A percentile compares a stretch with the other conserved stretches of the same genome.
Evolutionary conservation across 768 basidiomycete genomes (phyloP).

Genomic region (Russula compacta): DNA sequence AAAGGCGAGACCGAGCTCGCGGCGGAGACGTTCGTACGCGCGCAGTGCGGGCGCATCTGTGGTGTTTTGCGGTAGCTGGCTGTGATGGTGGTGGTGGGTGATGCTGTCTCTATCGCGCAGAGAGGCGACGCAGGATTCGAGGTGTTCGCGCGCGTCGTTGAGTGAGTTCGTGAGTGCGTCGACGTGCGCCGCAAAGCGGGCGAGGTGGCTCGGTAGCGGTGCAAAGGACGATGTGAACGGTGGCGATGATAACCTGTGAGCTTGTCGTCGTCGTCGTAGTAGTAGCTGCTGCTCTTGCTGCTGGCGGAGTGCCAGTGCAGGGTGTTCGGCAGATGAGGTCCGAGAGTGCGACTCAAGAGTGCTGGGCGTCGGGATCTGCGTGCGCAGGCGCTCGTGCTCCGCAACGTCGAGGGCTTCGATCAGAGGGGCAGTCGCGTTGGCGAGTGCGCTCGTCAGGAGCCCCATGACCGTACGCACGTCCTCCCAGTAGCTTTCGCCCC

Average conservation of each 20-base stretch:
- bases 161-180: constrained; percentile 60
- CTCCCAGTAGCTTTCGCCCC: constrained; percentile 63
- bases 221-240: constrained; percentile 44
- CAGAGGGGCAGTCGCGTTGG: constrained; percentile 55
- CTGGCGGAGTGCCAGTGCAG: not conserved
- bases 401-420: constrained; percentile 52
- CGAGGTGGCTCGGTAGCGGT: constrained; percentile 59
- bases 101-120: constrained; percentile 32
- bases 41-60: constrained; percentile 39
- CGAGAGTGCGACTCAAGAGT: not conserved
- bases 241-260: constrained; percentile 23
- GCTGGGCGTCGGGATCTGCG: constrained; percentile 38
- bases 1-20: constrained; percentile 68
- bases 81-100: not conserved
- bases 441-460: constrained; percentile 56
- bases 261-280: not conserved
- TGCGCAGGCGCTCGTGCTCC: constrained; percentile 43
- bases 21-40: constrained; percentile 66
- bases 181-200: constrained; percentile 65
- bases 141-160: constrained; percentile 59
- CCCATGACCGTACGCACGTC: constrained; percentile 70
- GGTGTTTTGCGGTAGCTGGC: constrained; percentile 14
- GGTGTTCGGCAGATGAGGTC: not conserved
- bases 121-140: constrained; percentile 52
- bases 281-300: not conserved